Evolutionary conservation across 805 yeast genomes (phyloP).

Genomic region (Schwanniomyces occidentalis): DNA sequence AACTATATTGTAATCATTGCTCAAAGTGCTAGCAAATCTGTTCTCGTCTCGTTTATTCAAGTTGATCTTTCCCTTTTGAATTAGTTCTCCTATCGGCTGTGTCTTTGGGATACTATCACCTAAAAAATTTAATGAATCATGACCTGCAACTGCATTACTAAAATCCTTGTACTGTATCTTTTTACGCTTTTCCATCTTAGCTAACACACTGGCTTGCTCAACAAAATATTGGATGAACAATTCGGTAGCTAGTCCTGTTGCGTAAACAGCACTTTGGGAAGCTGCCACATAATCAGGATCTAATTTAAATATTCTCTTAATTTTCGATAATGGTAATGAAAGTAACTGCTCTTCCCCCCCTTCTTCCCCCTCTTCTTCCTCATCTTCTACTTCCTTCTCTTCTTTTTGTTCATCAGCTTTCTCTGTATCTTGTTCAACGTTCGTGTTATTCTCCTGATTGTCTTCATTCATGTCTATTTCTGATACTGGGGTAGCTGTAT

Average conservation of each 20-base stretch:
- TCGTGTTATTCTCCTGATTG: neutral
- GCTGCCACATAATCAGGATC: constrained; percentile 73
- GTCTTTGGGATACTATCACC: constrained; percentile 69
- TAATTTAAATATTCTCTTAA: constrained; percentile 69
- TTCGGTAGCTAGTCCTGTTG: constrained; percentile 78
- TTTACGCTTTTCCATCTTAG: constrained; percentile 66
- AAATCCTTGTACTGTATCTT: constrained; percentile 71
- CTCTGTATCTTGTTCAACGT: neutral
- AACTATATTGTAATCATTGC: neutral
- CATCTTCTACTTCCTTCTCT: constrained; percentile 6
- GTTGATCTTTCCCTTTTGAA: constrained; percentile 41
- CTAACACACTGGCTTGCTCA: constrained; percentile 66
- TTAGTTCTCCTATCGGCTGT: constrained; percentile 48
- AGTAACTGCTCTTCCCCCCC: constrained; percentile 26
- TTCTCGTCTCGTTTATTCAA: constrained; percentile 14
- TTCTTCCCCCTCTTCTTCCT: constrained; percentile 22
- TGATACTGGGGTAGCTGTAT: constrained; percentile 8
- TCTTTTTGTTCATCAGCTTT: constrained; percentile 1
- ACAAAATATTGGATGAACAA: constrained; percentile 67
- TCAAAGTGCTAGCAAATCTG: constrained; percentile 1
- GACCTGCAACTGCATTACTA: constrained; percentile 58
- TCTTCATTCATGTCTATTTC: constrained; percentile 8
- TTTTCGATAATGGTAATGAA: constrained; percentile 63
- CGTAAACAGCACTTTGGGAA: constrained; percentile 69
- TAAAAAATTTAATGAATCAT: constrained; percentile 63